Evolutionary conservation across 2,329 filamentous ascomycete species (phyloP).

Genomic region (Diplodia seriata): DNA sequence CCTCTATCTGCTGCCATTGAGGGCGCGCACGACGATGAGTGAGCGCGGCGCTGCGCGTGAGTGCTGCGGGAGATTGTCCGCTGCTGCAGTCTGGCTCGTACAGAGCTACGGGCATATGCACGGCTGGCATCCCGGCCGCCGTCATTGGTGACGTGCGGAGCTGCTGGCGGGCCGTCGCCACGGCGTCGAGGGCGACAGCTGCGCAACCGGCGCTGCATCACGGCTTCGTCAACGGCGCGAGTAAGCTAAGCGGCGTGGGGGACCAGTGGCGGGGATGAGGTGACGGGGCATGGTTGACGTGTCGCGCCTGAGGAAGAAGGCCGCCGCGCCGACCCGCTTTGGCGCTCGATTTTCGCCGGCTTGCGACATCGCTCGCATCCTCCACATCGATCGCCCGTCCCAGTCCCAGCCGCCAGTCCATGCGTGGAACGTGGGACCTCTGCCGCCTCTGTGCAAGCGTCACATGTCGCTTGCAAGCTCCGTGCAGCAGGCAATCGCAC

Average conservation of each 20-base stretch:
- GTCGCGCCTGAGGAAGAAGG: constrained; percentile 4
- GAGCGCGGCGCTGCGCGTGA: not conserved
- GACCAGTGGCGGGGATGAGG: constrained; percentile 12
- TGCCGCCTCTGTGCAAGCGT: not conserved
- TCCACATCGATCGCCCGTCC: constrained; percentile 16
- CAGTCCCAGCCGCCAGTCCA: not conserved
- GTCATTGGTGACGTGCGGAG: constrained; percentile 13
- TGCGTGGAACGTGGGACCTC: constrained; percentile 12
- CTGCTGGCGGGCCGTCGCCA: constrained; percentile 18
- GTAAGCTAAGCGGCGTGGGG: constrained; percentile 17
- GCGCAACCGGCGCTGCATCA: constrained; percentile 8
- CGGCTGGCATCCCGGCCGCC: not conserved
- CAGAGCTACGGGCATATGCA: constrained; percentile 24
- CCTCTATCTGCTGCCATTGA: constrained; percentile 29
- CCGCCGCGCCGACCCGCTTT: constrained; percentile 13
- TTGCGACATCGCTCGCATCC: constrained; percentile 26
- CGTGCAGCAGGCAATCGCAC: not conserved
- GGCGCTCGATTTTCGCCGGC: not conserved
- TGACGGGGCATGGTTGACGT: constrained; percentile 15
- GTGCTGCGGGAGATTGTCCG: constrained; percentile 11
- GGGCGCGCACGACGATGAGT: constrained; percentile 12
- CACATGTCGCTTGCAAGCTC: constrained; percentile 11
- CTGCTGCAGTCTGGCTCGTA: constrained; percentile 19
- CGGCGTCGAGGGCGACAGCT: not conserved
- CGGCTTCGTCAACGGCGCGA: not conserved